A percentile compares a stretch with the other conserved stretches of the same genome.
phyloP scores from a whole-genome alignment of 495 filamentous ascomycete species.

The Bombardia bombarda region DNA sequence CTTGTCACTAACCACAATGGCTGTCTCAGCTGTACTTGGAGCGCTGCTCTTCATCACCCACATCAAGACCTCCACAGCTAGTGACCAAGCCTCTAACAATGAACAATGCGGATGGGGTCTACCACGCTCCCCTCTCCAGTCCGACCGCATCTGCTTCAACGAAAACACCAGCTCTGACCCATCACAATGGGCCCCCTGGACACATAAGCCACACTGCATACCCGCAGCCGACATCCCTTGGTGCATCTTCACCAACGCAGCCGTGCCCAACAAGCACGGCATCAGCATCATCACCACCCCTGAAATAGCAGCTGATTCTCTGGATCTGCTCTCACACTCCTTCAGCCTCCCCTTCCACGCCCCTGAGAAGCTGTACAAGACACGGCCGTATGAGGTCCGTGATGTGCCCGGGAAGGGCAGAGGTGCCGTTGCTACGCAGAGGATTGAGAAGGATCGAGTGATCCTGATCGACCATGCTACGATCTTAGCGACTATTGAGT shows the following conservation, averaged over 20 bases:
- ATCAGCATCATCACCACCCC: slow-evolving; percentile 30
- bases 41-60: too few relatives aligned
- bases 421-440: slow-evolving; percentile 20
- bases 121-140: too few relatives aligned
- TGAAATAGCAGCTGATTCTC: slow-evolving; percentile 12
- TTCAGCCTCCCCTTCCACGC: slow-evolving; percentile 10
- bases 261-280: slow-evolving; percentile 10
- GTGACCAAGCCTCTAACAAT: too few relatives aligned
- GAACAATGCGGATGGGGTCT: too few relatives aligned
- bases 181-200: slow-evolving; percentile 22
- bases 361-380: slow-evolving; percentile 2
- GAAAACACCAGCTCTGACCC: neutral
- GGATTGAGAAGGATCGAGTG: slow-evolving; percentile 19
- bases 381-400: slow-evolving; percentile 15
- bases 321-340: slow-evolving; percentile 6
- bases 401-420: slow-evolving; percentile 22
- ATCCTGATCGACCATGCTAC: slow-evolving; percentile 21
- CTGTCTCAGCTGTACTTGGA: too few relatives aligned
- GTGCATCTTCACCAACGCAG: slow-evolving; percentile 29
- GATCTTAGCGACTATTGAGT: slow-evolving; percentile 17
- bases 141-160: too few relatives aligned
- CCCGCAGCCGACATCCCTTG: slow-evolving; percentile 11
- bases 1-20: too few relatives aligned
- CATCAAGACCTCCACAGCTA: too few relatives aligned
- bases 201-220: slow-evolving; percentile 21